Evolutionary conservation across 2,329 filamentous ascomycete species (phyloP).

Genomic region (Epichloe sp.): DNA sequence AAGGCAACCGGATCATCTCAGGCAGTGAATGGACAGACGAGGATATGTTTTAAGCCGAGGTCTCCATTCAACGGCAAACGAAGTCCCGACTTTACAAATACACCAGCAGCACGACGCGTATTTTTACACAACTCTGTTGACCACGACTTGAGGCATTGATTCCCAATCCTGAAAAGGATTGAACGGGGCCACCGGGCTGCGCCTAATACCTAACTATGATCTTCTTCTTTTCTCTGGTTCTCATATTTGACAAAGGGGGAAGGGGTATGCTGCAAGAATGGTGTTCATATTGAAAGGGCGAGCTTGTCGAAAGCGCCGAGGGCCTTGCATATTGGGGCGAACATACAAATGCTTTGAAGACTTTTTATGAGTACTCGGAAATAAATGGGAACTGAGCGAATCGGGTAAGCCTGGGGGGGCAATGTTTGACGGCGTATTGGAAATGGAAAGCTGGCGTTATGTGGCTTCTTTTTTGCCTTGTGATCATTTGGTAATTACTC

Average conservation of each 20-base stretch:
- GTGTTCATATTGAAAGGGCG: neutral
- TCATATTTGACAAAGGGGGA: neutral
- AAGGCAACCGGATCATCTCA: constrained; percentile 49
- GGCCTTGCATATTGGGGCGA: neutral
- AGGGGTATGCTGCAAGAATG: neutral
- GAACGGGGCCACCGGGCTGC: neutral
- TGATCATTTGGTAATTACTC: neutral
- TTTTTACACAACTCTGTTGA: too few species aligned
- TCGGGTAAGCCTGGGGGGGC: neutral
- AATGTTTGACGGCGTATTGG: neutral
- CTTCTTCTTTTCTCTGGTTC: neutral
- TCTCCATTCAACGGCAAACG: neutral
- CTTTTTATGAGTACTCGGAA: neutral
- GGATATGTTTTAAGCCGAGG: constrained; percentile 34
- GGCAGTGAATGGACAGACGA: constrained; percentile 57
- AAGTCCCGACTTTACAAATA: neutral
- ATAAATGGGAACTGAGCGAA: neutral
- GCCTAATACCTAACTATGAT: neutral
- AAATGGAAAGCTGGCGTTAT: neutral
- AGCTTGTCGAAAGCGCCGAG: neutral
- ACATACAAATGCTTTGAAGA: neutral
- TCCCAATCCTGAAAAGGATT: too few species aligned
- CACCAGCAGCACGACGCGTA: neutral
- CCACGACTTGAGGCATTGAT: too few species aligned
- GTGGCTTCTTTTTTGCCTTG: neutral